These are phyloP conservation scores for Moniliella sp. DNA, from an alignment of 1,284 basidiomycete species.

Conservation along the genomic window DNA sequence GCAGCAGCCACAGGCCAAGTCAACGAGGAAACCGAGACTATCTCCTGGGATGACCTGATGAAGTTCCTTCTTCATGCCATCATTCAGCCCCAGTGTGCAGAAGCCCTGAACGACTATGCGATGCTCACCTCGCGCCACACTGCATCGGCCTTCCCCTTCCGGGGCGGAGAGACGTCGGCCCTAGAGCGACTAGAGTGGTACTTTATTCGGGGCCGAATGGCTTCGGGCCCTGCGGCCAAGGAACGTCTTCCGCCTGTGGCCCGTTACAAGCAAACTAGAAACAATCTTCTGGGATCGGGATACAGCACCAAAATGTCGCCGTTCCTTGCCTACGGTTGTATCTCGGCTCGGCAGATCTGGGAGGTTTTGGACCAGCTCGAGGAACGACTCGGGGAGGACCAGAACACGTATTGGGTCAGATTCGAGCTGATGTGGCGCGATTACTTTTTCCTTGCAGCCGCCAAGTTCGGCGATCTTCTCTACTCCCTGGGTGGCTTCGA, in stretches of 20 bases:
- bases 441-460: constrained; percentile 39
- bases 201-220: constrained; percentile 21
- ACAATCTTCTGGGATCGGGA: constrained; percentile 40
- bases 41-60: constrained; percentile 22
- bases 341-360: constrained; percentile 38
- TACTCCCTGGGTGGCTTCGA: constrained; percentile 37
- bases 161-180: constrained; percentile 22
- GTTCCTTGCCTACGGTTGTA: constrained; percentile 39
- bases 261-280: constrained; percentile 41
- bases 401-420: constrained; percentile 38
- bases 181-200: constrained; percentile 26
- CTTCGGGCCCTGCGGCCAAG: constrained; percentile 15
- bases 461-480: constrained; percentile 35
- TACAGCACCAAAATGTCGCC: constrained; percentile 42
- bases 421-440: constrained; percentile 43
- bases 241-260: constrained; percentile 32
- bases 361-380: constrained; percentile 33
- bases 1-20: constrained; percentile 12
- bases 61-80: constrained; percentile 16
- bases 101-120: constrained; percentile 16
- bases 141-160: constrained; percentile 20
- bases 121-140: constrained; percentile 19
- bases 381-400: constrained; percentile 27
- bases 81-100: too few relatives aligned
- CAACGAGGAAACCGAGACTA: constrained; percentile 17